These are phyloP conservation scores for Brassica rapa DNA, from an alignment of 345 rosid species.

Conservation along the genomic window DNA sequence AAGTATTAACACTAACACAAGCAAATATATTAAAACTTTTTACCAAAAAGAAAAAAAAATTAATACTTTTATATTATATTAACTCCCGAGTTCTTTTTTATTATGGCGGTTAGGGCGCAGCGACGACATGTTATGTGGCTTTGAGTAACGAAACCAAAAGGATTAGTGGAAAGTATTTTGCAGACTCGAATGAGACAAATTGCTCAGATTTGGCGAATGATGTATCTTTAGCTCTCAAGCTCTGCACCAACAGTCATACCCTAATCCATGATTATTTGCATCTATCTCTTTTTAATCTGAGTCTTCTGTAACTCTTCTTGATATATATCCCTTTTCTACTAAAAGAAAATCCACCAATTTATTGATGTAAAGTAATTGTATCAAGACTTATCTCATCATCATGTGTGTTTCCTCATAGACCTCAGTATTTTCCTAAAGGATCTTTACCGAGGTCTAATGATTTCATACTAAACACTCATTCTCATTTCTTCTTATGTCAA, in stretches of 20 bases:
- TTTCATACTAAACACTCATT: not conserved
- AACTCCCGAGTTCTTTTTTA: not conserved
- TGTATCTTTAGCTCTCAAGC: conserved; percentile 59
- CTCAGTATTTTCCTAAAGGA: not conserved
- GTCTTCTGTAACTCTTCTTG: conserved; percentile 27
- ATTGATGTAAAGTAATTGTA: not conserved
- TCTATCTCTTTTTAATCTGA: conserved; percentile 13
- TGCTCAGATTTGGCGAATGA: conserved; percentile 79
- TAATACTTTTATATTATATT: not conserved
- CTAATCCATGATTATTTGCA: conserved; percentile 38
- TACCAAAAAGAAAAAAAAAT: too few relatives aligned
- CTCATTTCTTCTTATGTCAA: not conserved
- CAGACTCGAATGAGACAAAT: conserved; percentile 77
- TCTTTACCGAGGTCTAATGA: not conserved
- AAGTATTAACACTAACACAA: not conserved
- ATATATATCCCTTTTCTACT: not conserved
- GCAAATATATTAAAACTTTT: not conserved
- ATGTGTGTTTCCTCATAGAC: not conserved
- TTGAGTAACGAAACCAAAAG: conserved; percentile 65
- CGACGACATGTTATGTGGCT: conserved; percentile 92
- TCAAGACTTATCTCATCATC: not conserved
- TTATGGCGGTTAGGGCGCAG: conserved; percentile 64
- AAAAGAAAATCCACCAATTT: not conserved
- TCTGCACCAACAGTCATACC: conserved; percentile 56
- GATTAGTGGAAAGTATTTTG: conserved; percentile 72